Conservation (phyloP, 2,329 filamentous ascomycete species). For the Neonectria magnoliae region DNA sequence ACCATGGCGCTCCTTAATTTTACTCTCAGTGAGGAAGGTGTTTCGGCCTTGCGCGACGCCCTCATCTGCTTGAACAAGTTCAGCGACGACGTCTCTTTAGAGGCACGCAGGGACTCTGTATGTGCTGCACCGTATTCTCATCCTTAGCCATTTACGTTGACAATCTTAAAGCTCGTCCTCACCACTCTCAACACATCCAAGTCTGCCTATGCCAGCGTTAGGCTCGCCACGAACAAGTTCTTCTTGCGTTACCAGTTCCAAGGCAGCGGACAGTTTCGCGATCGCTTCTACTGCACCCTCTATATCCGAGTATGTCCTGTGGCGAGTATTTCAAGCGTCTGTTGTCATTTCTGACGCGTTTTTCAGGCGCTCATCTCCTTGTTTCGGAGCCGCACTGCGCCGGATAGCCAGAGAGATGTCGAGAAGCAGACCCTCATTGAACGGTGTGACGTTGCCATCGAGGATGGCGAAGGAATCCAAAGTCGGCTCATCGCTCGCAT, state of each 20-base stretch:
- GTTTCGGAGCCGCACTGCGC: constrained; percentile 72
- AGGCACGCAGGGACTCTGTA: constrained; percentile 75
- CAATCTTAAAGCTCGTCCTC: constrained; percentile 67
- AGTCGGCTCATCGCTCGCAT: constrained; percentile 81
- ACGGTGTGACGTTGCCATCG: constrained; percentile 76
- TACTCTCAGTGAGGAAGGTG: constrained; percentile 77
- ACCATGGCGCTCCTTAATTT: constrained; percentile 74
- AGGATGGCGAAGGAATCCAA: constrained; percentile 75
- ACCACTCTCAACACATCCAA: constrained; percentile 83
- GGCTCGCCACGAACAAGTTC: constrained; percentile 73
- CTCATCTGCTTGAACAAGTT: constrained; percentile 82
- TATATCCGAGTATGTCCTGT: constrained; percentile 70
- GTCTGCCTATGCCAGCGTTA: constrained; percentile 80
- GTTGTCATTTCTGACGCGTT: neutral
- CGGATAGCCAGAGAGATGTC: constrained; percentile 65
- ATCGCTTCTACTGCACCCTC: constrained; percentile 78
- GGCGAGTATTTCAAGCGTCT: neutral
- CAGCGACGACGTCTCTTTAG: constrained; percentile 80
- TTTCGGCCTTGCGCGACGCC: constrained; percentile 75
- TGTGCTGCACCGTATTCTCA: constrained; percentile 14
- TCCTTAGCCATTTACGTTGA: constrained; percentile 3
- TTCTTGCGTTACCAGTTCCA: constrained; percentile 78
- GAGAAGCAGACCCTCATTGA: constrained; percentile 78
- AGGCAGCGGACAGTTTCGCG: constrained; percentile 59
- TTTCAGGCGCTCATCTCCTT: constrained; percentile 73